Evolutionary conservation across 257 asterid genomes (phyloP).

Genomic region (Nicotiana sylvestris): DNA sequence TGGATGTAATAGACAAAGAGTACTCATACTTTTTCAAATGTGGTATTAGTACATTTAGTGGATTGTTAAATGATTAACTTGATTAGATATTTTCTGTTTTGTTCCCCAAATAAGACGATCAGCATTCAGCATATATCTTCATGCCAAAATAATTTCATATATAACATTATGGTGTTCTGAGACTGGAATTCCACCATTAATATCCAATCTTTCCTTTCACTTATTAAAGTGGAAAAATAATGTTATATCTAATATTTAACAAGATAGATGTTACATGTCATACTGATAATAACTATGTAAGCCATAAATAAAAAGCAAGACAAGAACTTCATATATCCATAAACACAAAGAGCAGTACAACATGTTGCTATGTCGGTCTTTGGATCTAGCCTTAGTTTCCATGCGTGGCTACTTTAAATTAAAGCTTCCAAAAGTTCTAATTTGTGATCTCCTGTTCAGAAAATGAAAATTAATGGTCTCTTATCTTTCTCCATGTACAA

Average conservation of each 20-base stretch:
- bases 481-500: no score
- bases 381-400: not conserved
- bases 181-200: not conserved
- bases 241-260: no score
- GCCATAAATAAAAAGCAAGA: no score
- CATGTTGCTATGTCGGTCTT: not conserved
- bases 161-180: not conserved
- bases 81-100: no score
- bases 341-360: not conserved
- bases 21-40: no score
- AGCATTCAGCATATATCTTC: not conserved
- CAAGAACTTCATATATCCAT: no score
- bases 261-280: no score
- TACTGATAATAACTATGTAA: no score
- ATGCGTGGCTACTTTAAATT: not conserved
- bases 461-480: not conserved
- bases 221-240: no score
- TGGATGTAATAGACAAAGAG: no score
- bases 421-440: not conserved
- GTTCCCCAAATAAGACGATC: not conserved
- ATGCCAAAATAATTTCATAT: not conserved
- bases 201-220: not conserved
- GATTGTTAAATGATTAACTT: not conserved
- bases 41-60: not conserved
- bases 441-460: not conserved